Evolutionary conservation across 768 basidiomycete genomes (phyloP), one percentile per base, ranked within the genome.

Genomic region (Calocybe cyanea): DNA sequence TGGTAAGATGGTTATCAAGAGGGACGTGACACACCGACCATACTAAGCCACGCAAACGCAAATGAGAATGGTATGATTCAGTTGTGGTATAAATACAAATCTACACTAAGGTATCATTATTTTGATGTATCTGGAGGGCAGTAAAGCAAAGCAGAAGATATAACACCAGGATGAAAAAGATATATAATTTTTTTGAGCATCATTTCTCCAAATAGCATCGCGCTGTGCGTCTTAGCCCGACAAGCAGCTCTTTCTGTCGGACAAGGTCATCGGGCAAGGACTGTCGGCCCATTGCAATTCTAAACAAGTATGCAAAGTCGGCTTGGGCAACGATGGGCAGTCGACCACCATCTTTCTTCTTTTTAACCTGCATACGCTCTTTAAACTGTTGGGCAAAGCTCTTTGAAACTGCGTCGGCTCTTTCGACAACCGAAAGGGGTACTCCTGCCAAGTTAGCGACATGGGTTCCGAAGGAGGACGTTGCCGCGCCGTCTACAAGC

Each of bases 371-470:
- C 42, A 90, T 67, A 51, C 83, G 79, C 54, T 84, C 85, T 56
- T 85, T 87, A 74, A 98, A 98, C 56, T 93, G 81, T 53, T 80
- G 69, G 1, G 92, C 89, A 60, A 94, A 94, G 57, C 89, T 83
- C 43, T 79, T 79, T 11, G 94, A 96, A 38, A 98, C 80, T 19
- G 78, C 64, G 53, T 93, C 92, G 3, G 96, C 96, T 3, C 96
- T 81, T 49, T 86, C 75, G 32, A 99, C 92, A 13, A 99, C 89
- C 7, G 78, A 73, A 11, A 75, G 60, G 1, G 93, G 92, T 0
- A 98, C 92, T 4, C 95, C 96, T 3, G 95, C 96, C 36, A 99
- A 76, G 54, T 85, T 88, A 21, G 96, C 96, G 34, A 98, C 95
- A 59, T 95, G 92, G 1, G 92, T 92, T 7, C 91, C 92, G 57